A percentile compares a stretch with the other conserved stretches of the same genome.
Evolutionary conservation across 768 basidiomycete species (phyloP).

Genomic region (Russula sp.): DNA sequence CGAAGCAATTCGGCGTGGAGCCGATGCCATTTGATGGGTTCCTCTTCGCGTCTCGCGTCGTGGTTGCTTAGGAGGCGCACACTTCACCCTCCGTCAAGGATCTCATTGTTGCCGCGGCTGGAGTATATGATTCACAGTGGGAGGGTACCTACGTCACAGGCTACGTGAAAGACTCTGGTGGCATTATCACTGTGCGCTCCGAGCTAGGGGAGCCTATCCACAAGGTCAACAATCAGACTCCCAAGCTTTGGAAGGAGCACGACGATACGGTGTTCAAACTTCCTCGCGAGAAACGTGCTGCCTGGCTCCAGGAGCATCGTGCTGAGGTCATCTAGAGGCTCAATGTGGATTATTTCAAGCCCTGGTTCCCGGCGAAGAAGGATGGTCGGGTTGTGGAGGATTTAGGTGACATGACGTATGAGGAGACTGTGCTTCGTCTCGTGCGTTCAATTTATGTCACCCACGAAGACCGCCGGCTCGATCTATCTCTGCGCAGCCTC

Average conservation of each 20-base stretch:
- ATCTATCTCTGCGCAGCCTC: constrained; percentile 84
- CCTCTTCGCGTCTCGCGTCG: constrained; percentile 93
- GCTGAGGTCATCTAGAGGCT: constrained; percentile 88
- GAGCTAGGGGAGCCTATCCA: constrained; percentile 99
- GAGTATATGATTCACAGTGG: constrained; percentile 87
- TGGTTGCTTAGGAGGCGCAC: constrained; percentile 99
- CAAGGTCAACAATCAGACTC: constrained; percentile 95
- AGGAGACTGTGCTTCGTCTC: constrained; percentile 91
- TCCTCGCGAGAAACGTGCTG: constrained; percentile 89
- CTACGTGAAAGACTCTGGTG: constrained; percentile 90
- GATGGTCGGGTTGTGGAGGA: constrained; percentile 80
- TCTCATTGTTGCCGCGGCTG: constrained; percentile 90
- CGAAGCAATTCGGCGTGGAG: constrained; percentile 74
- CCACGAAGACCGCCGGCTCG: constrained; percentile 92
- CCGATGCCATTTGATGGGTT: constrained; percentile 99
- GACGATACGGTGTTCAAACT: constrained; percentile 94
- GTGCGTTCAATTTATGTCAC: constrained; percentile 91
- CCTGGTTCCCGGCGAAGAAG: constrained; percentile 97
- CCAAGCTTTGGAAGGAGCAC: constrained; percentile 99
- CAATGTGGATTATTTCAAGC: constrained; percentile 94
- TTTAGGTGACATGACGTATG: constrained; percentile 96
- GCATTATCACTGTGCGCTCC: constrained; percentile 96
- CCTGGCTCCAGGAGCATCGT: constrained; percentile 84
- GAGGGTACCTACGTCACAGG: constrained; percentile 93
- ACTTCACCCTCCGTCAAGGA: constrained; percentile 94